phyloP scores from a whole-genome alignment of 192 early-diverging fungal species.

The Coemansia sp. region DNA sequence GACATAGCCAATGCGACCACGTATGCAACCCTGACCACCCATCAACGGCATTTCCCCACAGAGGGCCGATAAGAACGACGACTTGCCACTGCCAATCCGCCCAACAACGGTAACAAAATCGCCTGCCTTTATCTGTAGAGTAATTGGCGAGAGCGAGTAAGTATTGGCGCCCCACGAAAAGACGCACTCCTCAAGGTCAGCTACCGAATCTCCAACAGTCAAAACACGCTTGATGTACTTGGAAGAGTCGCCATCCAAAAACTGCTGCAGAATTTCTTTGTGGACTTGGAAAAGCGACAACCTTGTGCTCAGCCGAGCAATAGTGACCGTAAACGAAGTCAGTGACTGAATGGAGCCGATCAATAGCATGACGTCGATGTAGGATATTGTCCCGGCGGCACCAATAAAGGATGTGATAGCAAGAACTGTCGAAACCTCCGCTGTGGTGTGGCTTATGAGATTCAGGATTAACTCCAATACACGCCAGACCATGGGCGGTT shows the following conservation, averaged over 20 bases:
- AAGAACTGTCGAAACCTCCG: slow-evolving; percentile 56
- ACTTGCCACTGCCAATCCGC: slow-evolving; percentile 77
- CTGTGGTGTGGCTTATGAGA: slow-evolving; percentile 29
- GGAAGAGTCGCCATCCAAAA: neutral
- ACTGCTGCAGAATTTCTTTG: neutral
- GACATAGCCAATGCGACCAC: slow-evolving; percentile 57
- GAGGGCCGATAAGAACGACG: slow-evolving; percentile 61
- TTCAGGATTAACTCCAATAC: slow-evolving; percentile 8
- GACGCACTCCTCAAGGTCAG: slow-evolving; percentile 17
- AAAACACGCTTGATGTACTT: neutral
- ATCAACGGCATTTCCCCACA: slow-evolving; percentile 85
- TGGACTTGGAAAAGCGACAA: neutral
- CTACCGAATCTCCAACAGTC: neutral
- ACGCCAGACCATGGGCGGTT: slow-evolving; percentile 31
- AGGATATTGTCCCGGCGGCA: slow-evolving; percentile 9
- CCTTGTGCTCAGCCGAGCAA: neutral
- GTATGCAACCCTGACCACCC: slow-evolving; percentile 63
- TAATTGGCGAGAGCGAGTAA: slow-evolving; percentile 61
- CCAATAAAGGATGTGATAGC: slow-evolving; percentile 59
- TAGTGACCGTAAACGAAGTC: slow-evolving; percentile 4
- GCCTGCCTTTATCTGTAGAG: slow-evolving; percentile 60
- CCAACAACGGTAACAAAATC: slow-evolving; percentile 82
- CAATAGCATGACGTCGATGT: slow-evolving; percentile 15
- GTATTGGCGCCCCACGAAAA: slow-evolving; percentile 30
- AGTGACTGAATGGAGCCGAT: slow-evolving; percentile 25